Conservation (phyloP, 805 yeast genomes). For the Teunomyces lycoperdinae region DNA sequence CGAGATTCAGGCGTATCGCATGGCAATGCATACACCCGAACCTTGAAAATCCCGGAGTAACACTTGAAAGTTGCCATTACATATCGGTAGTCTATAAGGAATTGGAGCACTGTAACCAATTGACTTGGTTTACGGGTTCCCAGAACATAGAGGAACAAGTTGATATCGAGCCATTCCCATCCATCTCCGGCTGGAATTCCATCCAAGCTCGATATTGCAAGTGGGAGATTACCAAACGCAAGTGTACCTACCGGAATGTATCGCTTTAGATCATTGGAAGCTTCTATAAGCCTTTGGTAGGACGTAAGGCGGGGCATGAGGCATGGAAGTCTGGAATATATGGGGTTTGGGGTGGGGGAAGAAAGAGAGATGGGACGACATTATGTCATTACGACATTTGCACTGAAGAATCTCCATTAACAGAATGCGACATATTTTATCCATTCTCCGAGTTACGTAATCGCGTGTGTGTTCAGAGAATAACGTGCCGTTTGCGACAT, state of each 20-base stretch:
- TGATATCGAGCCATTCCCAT: slow-evolving; percentile 60
- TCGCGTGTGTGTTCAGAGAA: too few relatives aligned
- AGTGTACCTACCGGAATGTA: slow-evolving; percentile 51
- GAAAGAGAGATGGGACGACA: not conserved
- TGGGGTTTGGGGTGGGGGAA: too few relatives aligned
- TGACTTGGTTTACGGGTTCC: slow-evolving; percentile 16
- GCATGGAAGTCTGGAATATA: too few relatives aligned
- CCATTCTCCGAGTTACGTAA: too few relatives aligned
- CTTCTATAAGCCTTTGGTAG: slow-evolving; percentile 12
- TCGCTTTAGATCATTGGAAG: slow-evolving; percentile 39
- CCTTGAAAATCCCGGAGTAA: slow-evolving; percentile 16
- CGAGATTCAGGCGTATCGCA: slow-evolving; percentile 37
- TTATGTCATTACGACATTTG: not conserved
- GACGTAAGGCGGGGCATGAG: not conserved
- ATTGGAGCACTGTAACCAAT: slow-evolving; percentile 23
- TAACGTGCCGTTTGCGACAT: too few relatives aligned
- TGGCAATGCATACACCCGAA: slow-evolving; percentile 51
- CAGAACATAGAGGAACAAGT: slow-evolving; percentile 28
- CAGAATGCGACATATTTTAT: not conserved
- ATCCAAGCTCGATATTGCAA: slow-evolving; percentile 27
- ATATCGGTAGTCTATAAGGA: slow-evolving; percentile 41
- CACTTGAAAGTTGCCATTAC: slow-evolving; percentile 43
- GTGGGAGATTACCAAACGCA: slow-evolving; percentile 42
- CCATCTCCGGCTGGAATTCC: slow-evolving; percentile 25
- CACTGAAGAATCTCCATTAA: not conserved